Base-by-base conservation (phyloP, 2,329 filamentous ascomycete species). In the Raffaelea albimanens region DNA sequence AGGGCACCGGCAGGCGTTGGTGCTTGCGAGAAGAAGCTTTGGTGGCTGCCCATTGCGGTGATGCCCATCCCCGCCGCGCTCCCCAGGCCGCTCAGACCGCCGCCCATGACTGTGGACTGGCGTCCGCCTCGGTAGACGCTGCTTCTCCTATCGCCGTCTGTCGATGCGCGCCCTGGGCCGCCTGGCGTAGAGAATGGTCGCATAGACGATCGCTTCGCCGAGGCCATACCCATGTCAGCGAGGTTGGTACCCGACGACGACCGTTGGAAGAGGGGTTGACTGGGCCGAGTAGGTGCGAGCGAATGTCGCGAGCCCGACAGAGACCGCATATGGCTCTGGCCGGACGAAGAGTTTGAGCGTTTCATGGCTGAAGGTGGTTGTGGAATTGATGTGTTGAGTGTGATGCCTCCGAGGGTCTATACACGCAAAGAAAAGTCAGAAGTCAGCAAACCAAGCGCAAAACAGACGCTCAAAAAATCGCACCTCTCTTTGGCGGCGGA, bases 321-420 rank as follows among this genome's bases (percentile, higher is more conserved):
- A 23, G 87, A 88, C 57, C 91, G 87, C 56, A 72, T 80, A 71
- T 95, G 87, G 61, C 80, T 80, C 53, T 76, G 75, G 50, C 78
- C 75, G 58, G 80, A 81, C 57, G 81, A 82, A 13, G 88, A 90
- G 60, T 82, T 93, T 25, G 87, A 85, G 64, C 93, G 87, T 72
- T 98, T 98, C 76, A 98, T 84, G 38, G 89, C 87, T 38, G 91
- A 97, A 23, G 86, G 78, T 9, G 93, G 91, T 68, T 95, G 88
- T 19, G 93, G 93, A 53, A 98, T 87, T 20, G 81, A 80, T 19
- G 86, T 85, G 64, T 89, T 91, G 64, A 83, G 80, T 63, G 81
- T 91, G 60, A 95, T 81, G 56, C 82, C 83, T 55, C 85, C 90
- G 51, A 97, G 79, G 46, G 93, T 96, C 88, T 94, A 65, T 53